Base-by-base conservation (phyloP, 345 rosid genomes). In the Populus euphratica region DNA sequence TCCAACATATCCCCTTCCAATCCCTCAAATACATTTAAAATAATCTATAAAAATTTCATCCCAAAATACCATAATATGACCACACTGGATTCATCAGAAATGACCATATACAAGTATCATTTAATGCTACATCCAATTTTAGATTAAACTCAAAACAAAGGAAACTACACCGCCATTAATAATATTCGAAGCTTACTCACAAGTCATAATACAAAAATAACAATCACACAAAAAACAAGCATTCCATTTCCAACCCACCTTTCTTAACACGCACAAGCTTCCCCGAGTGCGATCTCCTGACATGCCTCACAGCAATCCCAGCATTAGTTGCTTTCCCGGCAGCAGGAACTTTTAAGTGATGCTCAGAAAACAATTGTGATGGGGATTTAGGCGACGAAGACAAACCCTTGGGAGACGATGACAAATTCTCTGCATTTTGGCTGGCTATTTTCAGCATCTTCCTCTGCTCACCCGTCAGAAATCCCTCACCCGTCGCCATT, bases 211-310 rank as follows among this genome's bases (percentile, higher is more conserved):
- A 59, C n/a, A 20, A 59, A 10, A 59, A 23, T 10, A 59, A 29
- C 43, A 66, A 66, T 69, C 72, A 69, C 16, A 39, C 23, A 41
- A 20, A 41, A 20, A 39, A 18, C 27, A 10, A 69, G 27, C 14
- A 41, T 11, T 59, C 29, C 27, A 59, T 59, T 59, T 59, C 14
- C 29, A 69, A 66, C 86, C 61, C 81, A 94, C 99, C 98, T 75
- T 96, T 96, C 91, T 96, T 94, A 6, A 86, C 98, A 36, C 93
- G 93, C 29, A 82, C 82, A 29, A 77, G 80, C 87, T 92, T 94
- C 74, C 97, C 99, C 0, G 99, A 96, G 84, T 96, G 97, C 2
- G 98, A 86, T 72, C 97, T 74, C 6, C 94, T 88, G 35, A 94
- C 94, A 75, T 91, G 98, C 85, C 97, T 87, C 38, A 78, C 86